phyloP scores from a whole-genome alignment of 192 early-diverging fungal genomes.

The Podila epicladia region DNA sequence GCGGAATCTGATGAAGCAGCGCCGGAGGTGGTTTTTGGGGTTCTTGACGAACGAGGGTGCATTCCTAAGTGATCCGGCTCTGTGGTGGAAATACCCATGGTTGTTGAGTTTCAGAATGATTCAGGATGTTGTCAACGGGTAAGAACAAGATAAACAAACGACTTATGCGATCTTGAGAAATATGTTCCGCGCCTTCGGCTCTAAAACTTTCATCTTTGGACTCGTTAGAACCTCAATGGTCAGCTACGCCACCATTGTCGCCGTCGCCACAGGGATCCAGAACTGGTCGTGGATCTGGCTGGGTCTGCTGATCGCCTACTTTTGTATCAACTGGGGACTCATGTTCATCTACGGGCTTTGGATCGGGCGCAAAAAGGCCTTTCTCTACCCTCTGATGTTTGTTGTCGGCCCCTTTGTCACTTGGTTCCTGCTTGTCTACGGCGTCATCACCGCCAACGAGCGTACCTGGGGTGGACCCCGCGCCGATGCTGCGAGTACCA shows the following conservation, averaged over 20 bases:
- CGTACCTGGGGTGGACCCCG: conserved; percentile 25
- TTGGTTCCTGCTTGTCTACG: conserved; percentile 22
- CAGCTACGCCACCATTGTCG: conserved; percentile 7
- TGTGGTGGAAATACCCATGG: conserved; percentile 44
- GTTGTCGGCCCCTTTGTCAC: conserved; percentile 19
- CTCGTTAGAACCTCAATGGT: conserved; percentile 19
- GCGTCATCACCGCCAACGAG: conserved; percentile 28
- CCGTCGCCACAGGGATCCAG: conserved; percentile 7
- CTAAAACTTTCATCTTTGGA: background rate
- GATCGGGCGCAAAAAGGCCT: conserved; percentile 19
- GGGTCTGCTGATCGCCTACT: conserved; percentile 1
- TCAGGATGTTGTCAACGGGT: conserved; percentile 22
- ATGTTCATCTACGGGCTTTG: conserved; percentile 16
- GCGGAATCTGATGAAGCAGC: conserved; percentile 54
- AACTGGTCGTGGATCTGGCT: conserved; percentile 21
- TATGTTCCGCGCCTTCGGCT: too few relatives aligned
- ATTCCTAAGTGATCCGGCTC: conserved; percentile 43
- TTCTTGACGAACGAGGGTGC: conserved; percentile 53
- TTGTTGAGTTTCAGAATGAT: conserved; percentile 13
- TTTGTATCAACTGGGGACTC: conserved; percentile 16
- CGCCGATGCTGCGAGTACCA: conserved; percentile 10
- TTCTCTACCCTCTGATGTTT: conserved; percentile 21
- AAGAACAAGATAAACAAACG: background rate
- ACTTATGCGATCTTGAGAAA: too few relatives aligned
- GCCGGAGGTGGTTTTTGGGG: conserved; percentile 59